Percentiles rank a stretch among this genome's conserved stretches.
Conservation (phyloP, 352 stramenopile genomes). For the Phytophthora podocarpi region DNA sequence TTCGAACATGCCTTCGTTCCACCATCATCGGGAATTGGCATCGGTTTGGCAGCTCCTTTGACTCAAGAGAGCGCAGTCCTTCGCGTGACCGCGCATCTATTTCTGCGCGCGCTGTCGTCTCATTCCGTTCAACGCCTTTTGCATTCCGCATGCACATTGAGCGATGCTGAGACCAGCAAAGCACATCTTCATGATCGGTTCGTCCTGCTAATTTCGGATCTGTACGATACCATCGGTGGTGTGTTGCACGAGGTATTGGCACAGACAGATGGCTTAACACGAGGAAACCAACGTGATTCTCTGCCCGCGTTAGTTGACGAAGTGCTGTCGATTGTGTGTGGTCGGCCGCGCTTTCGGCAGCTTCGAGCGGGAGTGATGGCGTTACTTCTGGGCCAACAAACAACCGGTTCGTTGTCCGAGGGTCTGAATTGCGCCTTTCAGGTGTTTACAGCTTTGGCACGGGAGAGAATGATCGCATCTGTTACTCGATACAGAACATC, state of each 20-base stretch:
- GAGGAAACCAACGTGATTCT: not conserved
- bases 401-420: not conserved
- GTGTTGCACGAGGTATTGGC: slow-evolving; percentile 6
- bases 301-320: slow-evolving; percentile 34
- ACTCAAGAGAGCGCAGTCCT: not conserved
- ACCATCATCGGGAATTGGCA: too few relatives aligned
- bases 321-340: slow-evolving; percentile 33
- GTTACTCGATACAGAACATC: not conserved
- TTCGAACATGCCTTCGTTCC: not conserved
- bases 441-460: slow-evolving; percentile 9
- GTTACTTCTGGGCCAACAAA: slow-evolving; percentile 8
- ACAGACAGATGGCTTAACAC: not conserved
- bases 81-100: slow-evolving; percentile 11
- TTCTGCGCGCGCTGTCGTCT: slow-evolving; percentile 18
- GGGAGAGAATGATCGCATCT: slow-evolving; percentile 1
- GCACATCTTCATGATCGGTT: slow-evolving; percentile 14
- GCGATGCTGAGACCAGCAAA: not conserved
- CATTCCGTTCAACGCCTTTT: slow-evolving; percentile 6
- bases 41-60: not conserved
- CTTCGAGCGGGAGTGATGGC: slow-evolving; percentile 8
- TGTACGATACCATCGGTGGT: slow-evolving; percentile 20
- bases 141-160: not conserved
- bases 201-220: slow-evolving; percentile 12
- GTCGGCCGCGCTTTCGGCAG: slow-evolving; percentile 4
- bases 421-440: slow-evolving; percentile 7